These are phyloP conservation scores for Kodamaea sp. DNA, from an alignment of 1,139 yeast genomes.

Conservation along the genomic window DNA sequence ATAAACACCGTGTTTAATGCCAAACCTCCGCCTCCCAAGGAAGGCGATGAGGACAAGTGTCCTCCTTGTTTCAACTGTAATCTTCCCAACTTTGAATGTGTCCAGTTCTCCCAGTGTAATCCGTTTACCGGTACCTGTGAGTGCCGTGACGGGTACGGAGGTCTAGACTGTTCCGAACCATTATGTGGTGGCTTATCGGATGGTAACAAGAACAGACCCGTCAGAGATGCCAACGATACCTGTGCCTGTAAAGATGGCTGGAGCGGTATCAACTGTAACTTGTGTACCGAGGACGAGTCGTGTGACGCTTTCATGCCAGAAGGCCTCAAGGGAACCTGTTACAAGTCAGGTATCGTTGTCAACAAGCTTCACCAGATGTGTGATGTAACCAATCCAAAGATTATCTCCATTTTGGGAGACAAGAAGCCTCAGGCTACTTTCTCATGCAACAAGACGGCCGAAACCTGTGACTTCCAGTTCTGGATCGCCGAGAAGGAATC, in stretches of 20 bases:
- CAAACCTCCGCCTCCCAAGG: constrained; percentile 7
- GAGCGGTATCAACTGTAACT: constrained; percentile 91
- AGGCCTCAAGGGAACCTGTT: constrained; percentile 85
- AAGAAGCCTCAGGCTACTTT: constrained; percentile 90
- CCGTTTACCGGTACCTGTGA: constrained; percentile 88
- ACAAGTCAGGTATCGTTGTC: constrained; percentile 82
- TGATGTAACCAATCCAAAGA: constrained; percentile 88
- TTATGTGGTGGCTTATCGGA: constrained; percentile 80
- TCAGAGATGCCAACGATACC: constrained; percentile 47
- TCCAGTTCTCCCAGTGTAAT: constrained; percentile 86
- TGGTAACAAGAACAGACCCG: constrained; percentile 64
- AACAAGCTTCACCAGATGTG: constrained; percentile 87
- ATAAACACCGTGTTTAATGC: constrained; percentile 30
- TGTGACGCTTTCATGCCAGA: constrained; percentile 91
- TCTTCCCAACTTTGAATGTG: constrained; percentile 85
- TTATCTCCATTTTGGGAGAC: constrained; percentile 75
- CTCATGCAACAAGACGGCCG: constrained; percentile 71
- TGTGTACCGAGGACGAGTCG: constrained; percentile 68
- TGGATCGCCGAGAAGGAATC: constrained; percentile 93
- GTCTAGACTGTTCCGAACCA: constrained; percentile 87
- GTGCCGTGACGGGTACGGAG: constrained; percentile 91
- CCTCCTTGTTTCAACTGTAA: constrained; percentile 95
- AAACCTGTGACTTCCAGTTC: constrained; percentile 82
- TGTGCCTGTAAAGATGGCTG: constrained; percentile 86
- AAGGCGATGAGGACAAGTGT: constrained; percentile 51